phyloP scores from a whole-genome alignment of 139 green algal species.

The Chlamydomonas schloesseri region DNA sequence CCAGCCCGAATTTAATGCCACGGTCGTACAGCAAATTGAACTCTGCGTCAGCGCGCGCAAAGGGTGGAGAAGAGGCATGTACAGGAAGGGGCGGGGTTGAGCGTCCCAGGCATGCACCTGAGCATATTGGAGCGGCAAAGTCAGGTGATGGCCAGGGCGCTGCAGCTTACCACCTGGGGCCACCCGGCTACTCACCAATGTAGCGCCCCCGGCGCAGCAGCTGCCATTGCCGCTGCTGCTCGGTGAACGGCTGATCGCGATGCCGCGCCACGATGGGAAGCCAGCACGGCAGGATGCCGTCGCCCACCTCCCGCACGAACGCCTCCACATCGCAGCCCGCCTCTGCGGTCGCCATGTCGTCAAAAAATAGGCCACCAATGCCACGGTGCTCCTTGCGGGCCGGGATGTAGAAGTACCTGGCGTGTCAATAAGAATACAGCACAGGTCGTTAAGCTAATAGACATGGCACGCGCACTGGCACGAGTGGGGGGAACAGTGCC shows the following conservation, averaged over 20 bases:
- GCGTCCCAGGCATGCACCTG: too few relatives aligned
- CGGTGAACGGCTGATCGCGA: constrained; percentile 60
- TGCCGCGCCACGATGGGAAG: constrained; percentile 73
- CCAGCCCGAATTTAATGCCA: constrained; percentile 91
- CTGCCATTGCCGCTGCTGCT: constrained; percentile 93
- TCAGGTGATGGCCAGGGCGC: too few relatives aligned
- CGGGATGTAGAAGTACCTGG: constrained; percentile 97
- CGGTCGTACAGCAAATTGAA: constrained; percentile 99
- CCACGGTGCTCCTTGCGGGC: constrained; percentile 93
- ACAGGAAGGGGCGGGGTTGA: too few relatives aligned
- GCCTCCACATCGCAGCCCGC: constrained; percentile 65
- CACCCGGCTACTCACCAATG: constrained; percentile 71
- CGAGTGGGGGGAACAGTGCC: too few relatives aligned
- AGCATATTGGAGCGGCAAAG: too few relatives aligned
- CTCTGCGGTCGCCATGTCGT: constrained; percentile 81
- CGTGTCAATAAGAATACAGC: too few relatives aligned
- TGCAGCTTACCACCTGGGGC: too few relatives aligned
- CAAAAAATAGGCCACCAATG: constrained; percentile 97
- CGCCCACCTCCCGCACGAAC: constrained; percentile 73
- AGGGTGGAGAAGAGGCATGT: too few relatives aligned
- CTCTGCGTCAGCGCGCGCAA: constrained; percentile 59
- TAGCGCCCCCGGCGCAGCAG: constrained; percentile 89
- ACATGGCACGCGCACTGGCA: too few relatives aligned
- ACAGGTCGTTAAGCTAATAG: too few relatives aligned
- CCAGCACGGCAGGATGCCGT: constrained; percentile 84